Evolutionary conservation across 768 basidiomycete species (phyloP).

Genomic region (Suillus sp.): DNA sequence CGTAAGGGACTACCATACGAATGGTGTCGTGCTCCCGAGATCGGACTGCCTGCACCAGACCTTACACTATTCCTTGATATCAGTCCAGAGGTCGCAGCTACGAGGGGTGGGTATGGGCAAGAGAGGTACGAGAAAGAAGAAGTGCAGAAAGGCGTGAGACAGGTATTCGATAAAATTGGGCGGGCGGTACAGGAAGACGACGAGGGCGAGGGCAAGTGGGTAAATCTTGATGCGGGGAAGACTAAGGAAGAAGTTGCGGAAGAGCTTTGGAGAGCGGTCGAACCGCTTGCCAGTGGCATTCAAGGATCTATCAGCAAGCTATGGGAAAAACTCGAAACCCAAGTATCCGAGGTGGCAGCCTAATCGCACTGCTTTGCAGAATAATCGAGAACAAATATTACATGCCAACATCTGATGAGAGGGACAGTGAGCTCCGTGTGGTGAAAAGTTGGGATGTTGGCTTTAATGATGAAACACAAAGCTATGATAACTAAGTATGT

Average conservation of each 20-base stretch:
- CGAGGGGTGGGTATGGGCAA: constrained; percentile 79
- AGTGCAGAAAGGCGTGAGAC: constrained; percentile 67
- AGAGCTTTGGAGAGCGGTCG: constrained; percentile 56
- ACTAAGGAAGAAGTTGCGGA: constrained; percentile 50
- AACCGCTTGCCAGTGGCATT: constrained; percentile 41
- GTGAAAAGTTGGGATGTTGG: neutral
- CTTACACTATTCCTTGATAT: constrained; percentile 87
- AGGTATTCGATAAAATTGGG: constrained; percentile 59
- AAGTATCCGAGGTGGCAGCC: neutral
- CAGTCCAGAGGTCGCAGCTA: constrained; percentile 62
- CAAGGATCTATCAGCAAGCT: constrained; percentile 48
- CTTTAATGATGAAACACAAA: neutral
- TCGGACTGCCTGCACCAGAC: constrained; percentile 88
- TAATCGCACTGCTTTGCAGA: neutral
- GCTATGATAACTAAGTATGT: constrained; percentile 4
- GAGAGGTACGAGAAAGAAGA: constrained; percentile 87
- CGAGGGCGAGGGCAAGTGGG: constrained; percentile 43
- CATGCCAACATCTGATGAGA: neutral
- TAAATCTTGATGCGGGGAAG: constrained; percentile 58
- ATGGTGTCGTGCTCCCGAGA: constrained; percentile 88
- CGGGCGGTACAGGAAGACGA: constrained; percentile 44
- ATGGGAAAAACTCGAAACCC: constrained; percentile 39
- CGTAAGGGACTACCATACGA: constrained; percentile 69
- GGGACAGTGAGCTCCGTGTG: neutral
- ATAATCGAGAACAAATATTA: neutral